phyloP scores from a whole-genome alignment of 1,284 basidiomycete species.

The Tremellales sp. region DNA sequence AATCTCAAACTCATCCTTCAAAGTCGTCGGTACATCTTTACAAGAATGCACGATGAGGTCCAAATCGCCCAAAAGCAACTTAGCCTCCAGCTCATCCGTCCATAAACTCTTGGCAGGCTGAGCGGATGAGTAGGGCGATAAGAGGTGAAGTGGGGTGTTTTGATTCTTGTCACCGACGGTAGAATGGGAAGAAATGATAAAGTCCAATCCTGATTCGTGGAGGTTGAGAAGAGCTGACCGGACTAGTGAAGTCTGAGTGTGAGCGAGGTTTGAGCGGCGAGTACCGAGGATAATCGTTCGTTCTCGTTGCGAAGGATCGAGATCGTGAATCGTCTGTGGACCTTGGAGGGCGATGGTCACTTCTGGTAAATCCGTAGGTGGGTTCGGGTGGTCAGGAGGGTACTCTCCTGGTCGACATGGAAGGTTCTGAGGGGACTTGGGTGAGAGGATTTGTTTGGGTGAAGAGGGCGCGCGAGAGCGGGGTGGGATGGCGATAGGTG shows the following conservation, averaged over 20 bases:
- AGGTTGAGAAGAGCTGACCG: slow-evolving; percentile 56
- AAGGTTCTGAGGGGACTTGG: neutral
- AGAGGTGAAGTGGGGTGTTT: slow-evolving; percentile 55
- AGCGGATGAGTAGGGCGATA: slow-evolving; percentile 33
- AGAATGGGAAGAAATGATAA: slow-evolving; percentile 77
- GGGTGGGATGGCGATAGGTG: neutral
- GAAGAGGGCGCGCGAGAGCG: neutral
- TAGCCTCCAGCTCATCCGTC: slow-evolving; percentile 92
- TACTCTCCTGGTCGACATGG: slow-evolving; percentile 1
- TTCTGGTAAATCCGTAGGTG: neutral
- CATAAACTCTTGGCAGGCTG: slow-evolving; percentile 74
- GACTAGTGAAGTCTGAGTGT: slow-evolving; percentile 77
- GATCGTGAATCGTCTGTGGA: neutral
- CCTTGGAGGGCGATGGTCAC: neutral
- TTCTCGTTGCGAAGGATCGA: neutral
- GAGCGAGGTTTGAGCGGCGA: slow-evolving; percentile 75
- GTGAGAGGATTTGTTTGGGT: neutral
- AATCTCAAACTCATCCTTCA: slow-evolving; percentile 80
- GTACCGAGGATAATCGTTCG: slow-evolving; percentile 63
- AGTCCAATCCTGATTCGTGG: slow-evolving; percentile 50
- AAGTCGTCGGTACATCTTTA: slow-evolving; percentile 88
- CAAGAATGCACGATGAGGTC: slow-evolving; percentile 92
- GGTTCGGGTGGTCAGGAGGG: neutral
- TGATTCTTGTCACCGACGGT: slow-evolving; percentile 92
- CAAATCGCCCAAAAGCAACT: slow-evolving; percentile 65